Base-by-base conservation (phyloP, 768 basidiomycete species). In the Termitomyces sp. region DNA sequence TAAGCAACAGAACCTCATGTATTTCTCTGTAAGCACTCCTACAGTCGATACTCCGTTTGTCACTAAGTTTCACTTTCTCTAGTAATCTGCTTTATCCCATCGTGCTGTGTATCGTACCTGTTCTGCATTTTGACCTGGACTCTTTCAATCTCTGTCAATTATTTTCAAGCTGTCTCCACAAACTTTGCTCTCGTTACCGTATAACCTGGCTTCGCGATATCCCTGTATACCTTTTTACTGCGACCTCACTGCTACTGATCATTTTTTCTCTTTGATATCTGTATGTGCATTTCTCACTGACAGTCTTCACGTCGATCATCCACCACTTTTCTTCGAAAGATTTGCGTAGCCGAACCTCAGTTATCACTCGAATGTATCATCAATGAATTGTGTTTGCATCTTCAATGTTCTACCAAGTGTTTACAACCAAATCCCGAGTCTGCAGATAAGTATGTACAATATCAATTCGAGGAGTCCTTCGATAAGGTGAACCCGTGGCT, bases 1-100 rank as follows among this genome's bases (percentile, higher is more conserved):
- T 2, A 79, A 76, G 39, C 84, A 84, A 75, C 71, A 76, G 0
- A 71, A 70, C 1, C 62, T 79, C 46, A 89, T 89, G 87, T 88
- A 87, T 62, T 88, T 57, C 35, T 57, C 56, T 7, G 56, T 57
- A 38, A 57, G 56, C 6, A 55, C 18, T 33, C 28, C n/a, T 28
- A 12, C 28, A 22, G 35, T 52, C 7, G n/a, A 7, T 28, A 22
- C 50, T 52, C 1, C 1, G 8, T 44, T 13, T 33, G 12, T 44
- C 18, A 5, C 40, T 55, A 13, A 13, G 1, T 15, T 15, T n/a
- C 7, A 42, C 33, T 15, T 33, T 32, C 6, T 33, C 18, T 15
- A 55, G 55, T 55, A 33, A 55, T 13, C 18, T 42, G 28, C 40
- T 55, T 55, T 4, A 32, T 40, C 40, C 32, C 39, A 50, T 50